Evolutionary conservation across 2,329 filamentous ascomycete species (phyloP), one percentile per base, ranked within the genome.

Genomic region (Talaromyces verruculosus): DNA sequence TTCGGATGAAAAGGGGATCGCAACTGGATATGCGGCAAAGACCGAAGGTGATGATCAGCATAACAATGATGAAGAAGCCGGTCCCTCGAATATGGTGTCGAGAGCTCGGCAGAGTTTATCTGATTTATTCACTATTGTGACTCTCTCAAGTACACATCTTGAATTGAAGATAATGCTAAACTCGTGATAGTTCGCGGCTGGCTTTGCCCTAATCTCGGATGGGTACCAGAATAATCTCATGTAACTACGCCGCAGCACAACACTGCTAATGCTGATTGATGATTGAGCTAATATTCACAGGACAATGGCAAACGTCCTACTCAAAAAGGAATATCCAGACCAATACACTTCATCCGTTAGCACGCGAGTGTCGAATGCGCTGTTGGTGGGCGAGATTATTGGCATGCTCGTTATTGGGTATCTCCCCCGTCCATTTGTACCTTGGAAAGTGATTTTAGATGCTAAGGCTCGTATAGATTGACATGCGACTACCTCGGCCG

Each of bases 401-500:
- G 73, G 73, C 2, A 70, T 72, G 64, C 33, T 75, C 39, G 65
- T 74, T 11, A 65, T 74, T 55, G 73, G 73, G 72, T 74, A 64
- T 53, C 64, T 43, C 22, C 1, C 15, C n/a, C 25, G 35, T 19
- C 33, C 33, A 35, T 10, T 35, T 35, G 10, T 11, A 35, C 33
- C 33, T 11, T 35, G 2, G 25, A 25, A 25, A 25, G 25, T 25
- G 33, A 11, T 35, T 35, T 11, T 35, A 35, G 8, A 35, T 35
- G 33, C 33, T 35, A 35, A 35, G 10, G 10, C 10, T 10, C 25
- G 37, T 17, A 39, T 39, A 74, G 73, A 7, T 55, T 82, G 49
- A 79, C 77, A 30, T 82, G 80, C 66, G 82, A 84, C 70, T 78
- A 78, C 41, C 71, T 83, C 8, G 82, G 82, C 8, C 79, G 82